Base-by-base conservation (phyloP, 441 rosid species). In the Gossypium davidsonii region DNA sequence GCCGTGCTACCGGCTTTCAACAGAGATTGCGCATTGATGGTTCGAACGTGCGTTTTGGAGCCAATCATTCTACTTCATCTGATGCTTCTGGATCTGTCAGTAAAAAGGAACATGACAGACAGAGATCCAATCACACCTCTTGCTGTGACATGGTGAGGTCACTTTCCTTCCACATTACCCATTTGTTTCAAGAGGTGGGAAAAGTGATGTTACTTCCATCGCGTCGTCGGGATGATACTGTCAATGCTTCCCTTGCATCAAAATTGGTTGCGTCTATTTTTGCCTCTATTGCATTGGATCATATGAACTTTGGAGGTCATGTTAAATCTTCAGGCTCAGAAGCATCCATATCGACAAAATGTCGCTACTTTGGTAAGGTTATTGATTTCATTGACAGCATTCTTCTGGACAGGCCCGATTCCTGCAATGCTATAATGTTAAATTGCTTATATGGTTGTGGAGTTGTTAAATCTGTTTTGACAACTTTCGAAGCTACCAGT, bases 171-270 rank as follows among this genome's bases (percentile, higher is more conserved):
- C 99, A 96, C 85, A 90, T 96, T 65, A 86, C 89, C 49, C 91
- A 89, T 85, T 78, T 96, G 86, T 91, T 91, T 85, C 99, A 91
- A 74, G 99, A 96, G 90, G 79, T 96, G 82, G 98, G 99, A 72
- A 96, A 96, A 83, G 91, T 87, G 73, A 93, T 95, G 98, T 76
- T 91, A 69, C 92, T 88, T 84, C 98, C 97, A 74, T 89, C 99
- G 75, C 97, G 96, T 70, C 88, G 97, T 53, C 97, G 99, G 67
- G 99, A 93, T 71, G 99, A 96, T 75, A 84, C 92, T 14, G 81
- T 90, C 48, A 93, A 84, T 87, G 91, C 88, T 51, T 86, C 99
- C 77, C 84, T 94, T n/a, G 76, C 97, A 28, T 89, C 99, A n/a
- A 96, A 90, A 80, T 85, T 83, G 74, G 97, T 90, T 82, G 97